A percentile compares a stretch with the other conserved stretches of the same genome.
phyloP scores from a whole-genome alignment of 2,329 filamentous ascomycete genomes.

The Bipolaris oryzae region DNA sequence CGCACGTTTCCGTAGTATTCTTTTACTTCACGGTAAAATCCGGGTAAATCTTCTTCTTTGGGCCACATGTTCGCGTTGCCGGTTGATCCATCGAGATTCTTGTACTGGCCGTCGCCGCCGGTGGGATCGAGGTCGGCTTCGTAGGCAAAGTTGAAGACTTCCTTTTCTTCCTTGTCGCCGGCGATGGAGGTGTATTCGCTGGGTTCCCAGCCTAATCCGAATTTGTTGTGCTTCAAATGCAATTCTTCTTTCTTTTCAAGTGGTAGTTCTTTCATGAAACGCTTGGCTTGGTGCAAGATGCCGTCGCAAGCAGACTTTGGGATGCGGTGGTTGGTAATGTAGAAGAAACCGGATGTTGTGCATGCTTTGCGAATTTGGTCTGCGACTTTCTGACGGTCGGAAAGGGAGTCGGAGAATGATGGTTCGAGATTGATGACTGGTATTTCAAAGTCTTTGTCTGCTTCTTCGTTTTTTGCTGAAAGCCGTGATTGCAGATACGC shows the following conservation, averaged over 20 bases:
- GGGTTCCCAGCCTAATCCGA: constrained; percentile 52
- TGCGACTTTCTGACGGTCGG: constrained; percentile 47
- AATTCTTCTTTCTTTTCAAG: constrained; percentile 46
- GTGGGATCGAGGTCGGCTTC: constrained; percentile 48
- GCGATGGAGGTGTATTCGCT: constrained; percentile 50
- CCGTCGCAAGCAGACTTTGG: constrained; percentile 30
- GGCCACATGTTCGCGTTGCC: constrained; percentile 51
- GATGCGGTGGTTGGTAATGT: constrained; percentile 49
- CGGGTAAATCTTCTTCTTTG: constrained; percentile 46
- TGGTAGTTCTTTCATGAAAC: constrained; percentile 45
- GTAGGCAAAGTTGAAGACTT: constrained; percentile 54
- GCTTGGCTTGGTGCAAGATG: constrained; percentile 47
- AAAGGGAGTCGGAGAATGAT: constrained; percentile 43
- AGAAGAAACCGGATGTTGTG: constrained; percentile 51
- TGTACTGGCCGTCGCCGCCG: constrained; percentile 51
- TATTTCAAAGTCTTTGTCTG: constrained; percentile 39
- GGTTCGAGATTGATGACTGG: constrained; percentile 48
- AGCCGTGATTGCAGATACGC: constrained; percentile 47
- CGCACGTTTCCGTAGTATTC: constrained; percentile 44
- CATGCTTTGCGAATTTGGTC: constrained; percentile 49
- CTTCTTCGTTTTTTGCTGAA: constrained; percentile 14
- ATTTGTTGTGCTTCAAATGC: constrained; percentile 49
- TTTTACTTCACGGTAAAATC: constrained; percentile 47
- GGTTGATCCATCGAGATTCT: constrained; percentile 48
- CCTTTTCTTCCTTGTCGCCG: constrained; percentile 50